Evolutionary conservation across 2,329 filamentous ascomycete species (phyloP).

Genomic region (Emydomyces testavorans): DNA sequence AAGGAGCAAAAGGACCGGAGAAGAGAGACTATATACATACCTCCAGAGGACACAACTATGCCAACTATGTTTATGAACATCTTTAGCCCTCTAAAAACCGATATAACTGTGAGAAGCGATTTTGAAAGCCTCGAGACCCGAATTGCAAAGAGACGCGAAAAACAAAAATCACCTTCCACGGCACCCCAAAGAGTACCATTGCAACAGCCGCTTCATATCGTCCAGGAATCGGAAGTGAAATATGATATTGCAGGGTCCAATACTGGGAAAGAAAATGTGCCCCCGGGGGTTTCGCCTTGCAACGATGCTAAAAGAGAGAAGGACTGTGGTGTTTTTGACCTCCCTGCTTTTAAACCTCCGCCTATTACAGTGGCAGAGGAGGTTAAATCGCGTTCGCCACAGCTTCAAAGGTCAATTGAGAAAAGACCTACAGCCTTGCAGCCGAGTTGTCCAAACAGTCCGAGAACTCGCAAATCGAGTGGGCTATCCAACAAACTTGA

Average conservation of each 20-base stretch:
- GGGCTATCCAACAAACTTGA: background rate
- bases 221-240: constrained; percentile 33
- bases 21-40: constrained; percentile 34
- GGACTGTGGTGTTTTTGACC: constrained; percentile 9
- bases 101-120: constrained; percentile 18
- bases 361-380: background rate
- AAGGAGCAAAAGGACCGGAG: constrained; percentile 26
- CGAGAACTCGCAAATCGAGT: background rate
- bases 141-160: constrained; percentile 26
- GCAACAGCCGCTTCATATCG: constrained; percentile 30
- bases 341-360: constrained; percentile 12
- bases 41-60: constrained; percentile 33
- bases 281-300: constrained; percentile 34
- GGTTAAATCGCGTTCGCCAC: background rate
- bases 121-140: constrained; percentile 27
- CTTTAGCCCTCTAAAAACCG: constrained; percentile 32
- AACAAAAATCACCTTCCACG: constrained; percentile 18
- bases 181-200: constrained; percentile 37
- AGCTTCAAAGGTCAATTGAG: background rate
- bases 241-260: constrained; percentile 43
- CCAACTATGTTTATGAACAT: constrained; percentile 36
- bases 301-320: constrained; percentile 17
- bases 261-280: constrained; percentile 53
- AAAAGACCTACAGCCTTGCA: background rate
- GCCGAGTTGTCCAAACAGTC: constrained; percentile 9